Percentiles rank a stretch among this genome's conserved stretches.
Evolutionary conservation across 1,139 yeast genomes (phyloP).

Genomic region (Sugiyamaella japonica): DNA sequence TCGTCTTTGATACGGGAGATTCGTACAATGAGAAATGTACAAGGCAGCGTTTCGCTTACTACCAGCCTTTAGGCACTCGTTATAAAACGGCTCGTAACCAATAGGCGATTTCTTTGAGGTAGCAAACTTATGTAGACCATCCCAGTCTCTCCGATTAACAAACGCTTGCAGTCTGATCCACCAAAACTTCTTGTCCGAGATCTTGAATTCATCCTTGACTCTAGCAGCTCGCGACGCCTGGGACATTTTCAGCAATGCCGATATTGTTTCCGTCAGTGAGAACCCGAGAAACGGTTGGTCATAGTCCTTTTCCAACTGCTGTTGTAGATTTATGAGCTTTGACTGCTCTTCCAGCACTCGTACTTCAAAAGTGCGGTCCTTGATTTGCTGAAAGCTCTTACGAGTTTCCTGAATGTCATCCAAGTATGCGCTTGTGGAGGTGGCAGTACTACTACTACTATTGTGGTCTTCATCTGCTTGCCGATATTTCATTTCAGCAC

Average conservation of each 20-base stretch:
- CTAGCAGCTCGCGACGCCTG: constrained; percentile 61
- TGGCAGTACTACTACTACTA: neutral
- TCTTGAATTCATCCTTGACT: constrained; percentile 59
- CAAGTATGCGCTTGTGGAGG: constrained; percentile 12
- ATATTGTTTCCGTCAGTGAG: constrained; percentile 59
- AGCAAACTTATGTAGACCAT: constrained; percentile 54
- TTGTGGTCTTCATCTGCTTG: constrained; percentile 30
- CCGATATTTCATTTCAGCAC: constrained; percentile 45
- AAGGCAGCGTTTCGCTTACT: constrained; percentile 49
- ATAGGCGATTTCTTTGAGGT: constrained; percentile 62
- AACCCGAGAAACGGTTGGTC: constrained; percentile 54
- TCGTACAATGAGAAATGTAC: constrained; percentile 44
- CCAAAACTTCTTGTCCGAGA: constrained; percentile 65
- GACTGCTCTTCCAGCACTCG: constrained; percentile 51
- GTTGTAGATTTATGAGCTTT: constrained; percentile 53
- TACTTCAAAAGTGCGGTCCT: constrained; percentile 35
- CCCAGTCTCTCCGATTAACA: constrained; percentile 57
- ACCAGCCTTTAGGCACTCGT: constrained; percentile 51
- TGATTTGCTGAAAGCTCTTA: constrained; percentile 32
- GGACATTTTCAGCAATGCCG: constrained; percentile 53
- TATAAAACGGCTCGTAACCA: constrained; percentile 67
- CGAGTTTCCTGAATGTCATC: constrained; percentile 35
- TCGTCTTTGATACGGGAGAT: constrained; percentile 43
- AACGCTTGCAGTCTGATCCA: constrained; percentile 59
- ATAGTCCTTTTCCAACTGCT: constrained; percentile 55